These are phyloP conservation scores for Lagenidium sp. DNA, from an alignment of 352 stramenopile species.

Conservation along the genomic window DNA sequence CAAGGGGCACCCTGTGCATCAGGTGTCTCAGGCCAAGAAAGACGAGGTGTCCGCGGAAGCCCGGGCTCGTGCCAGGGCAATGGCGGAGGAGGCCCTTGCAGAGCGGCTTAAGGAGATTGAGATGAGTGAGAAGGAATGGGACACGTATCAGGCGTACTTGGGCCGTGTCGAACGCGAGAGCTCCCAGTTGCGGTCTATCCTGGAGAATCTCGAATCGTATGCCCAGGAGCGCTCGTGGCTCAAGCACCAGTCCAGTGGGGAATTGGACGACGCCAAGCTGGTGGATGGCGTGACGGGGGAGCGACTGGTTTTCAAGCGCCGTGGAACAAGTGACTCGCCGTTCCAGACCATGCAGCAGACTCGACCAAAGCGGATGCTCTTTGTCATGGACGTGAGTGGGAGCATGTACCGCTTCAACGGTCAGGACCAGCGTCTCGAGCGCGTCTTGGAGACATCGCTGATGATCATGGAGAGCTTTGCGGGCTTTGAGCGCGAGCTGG, in stretches of 20 bases:
- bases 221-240: slow-evolving; percentile 90
- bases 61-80: slow-evolving; percentile 41
- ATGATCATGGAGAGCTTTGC: slow-evolving; percentile 96
- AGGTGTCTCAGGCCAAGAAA: slow-evolving; percentile 92
- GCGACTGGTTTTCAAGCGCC: slow-evolving; percentile 89
- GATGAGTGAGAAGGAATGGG: slow-evolving; percentile 77
- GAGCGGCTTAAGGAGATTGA: slow-evolving; percentile 68
- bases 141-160: slow-evolving; percentile 73
- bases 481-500: slow-evolving; percentile 83
- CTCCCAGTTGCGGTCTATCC: slow-evolving; percentile 60
- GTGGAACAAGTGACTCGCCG: slow-evolving; percentile 49
- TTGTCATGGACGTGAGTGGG: slow-evolving; percentile 91
- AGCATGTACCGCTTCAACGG: slow-evolving; percentile 94
- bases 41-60: slow-evolving; percentile 87
- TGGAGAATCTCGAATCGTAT: slow-evolving; percentile 78
- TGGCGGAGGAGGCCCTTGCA: slow-evolving; percentile 69
- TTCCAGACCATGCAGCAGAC: slow-evolving; percentile 20
- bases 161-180: slow-evolving; percentile 68
- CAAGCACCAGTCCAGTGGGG: slow-evolving; percentile 89
- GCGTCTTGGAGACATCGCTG: slow-evolving; percentile 89
- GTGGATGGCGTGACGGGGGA: slow-evolving; percentile 92
- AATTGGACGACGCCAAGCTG: slow-evolving; percentile 93
- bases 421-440: slow-evolving; percentile 88
- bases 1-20: slow-evolving; percentile 90
- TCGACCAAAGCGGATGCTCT: slow-evolving; percentile 81